Evolutionary conservation across 352 stramenopile genomes (phyloP).

Genomic region (Thalassiosira mediterranea): DNA sequence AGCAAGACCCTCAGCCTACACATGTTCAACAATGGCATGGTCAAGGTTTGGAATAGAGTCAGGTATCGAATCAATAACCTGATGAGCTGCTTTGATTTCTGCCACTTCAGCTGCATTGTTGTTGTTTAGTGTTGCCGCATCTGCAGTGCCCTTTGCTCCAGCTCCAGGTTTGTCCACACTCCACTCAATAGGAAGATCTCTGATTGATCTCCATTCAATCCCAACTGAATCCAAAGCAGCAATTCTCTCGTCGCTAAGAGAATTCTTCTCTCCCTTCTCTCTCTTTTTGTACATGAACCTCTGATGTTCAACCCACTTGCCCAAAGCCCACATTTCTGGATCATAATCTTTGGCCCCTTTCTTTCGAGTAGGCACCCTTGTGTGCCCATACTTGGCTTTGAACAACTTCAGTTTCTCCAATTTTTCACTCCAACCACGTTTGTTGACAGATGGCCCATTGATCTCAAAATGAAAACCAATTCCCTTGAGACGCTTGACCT

Average conservation of each 20-base stretch:
- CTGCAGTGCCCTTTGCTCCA: no score
- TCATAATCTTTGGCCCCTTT: constrained; percentile 8
- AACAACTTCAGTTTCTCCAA: constrained; percentile 26
- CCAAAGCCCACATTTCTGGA: constrained; percentile 15
- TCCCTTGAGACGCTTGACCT: constrained; percentile 14
- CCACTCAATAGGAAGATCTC: no score
- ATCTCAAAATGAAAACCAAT: constrained; percentile 25
- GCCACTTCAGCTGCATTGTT: no score
- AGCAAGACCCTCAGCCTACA: no score
- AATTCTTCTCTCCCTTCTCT: constrained; percentile 30
- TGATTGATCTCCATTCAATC: constrained; percentile 46
- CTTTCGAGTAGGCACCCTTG: constrained; percentile 18
- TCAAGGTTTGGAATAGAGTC: no score
- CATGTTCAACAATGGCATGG: no score
- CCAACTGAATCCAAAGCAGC: constrained; percentile 22
- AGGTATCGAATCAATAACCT: no score
- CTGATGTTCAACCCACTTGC: constrained; percentile 41
- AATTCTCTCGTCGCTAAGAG: constrained; percentile 31
- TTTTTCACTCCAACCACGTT: constrained; percentile 21
- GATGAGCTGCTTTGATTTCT: no score
- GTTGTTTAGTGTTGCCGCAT: no score
- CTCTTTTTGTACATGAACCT: constrained; percentile 27
- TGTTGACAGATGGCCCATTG: constrained; percentile 17
- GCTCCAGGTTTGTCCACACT: no score
- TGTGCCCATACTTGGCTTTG: constrained; percentile 31